These are phyloP conservation scores for Lecanosticta acicola DNA, from an alignment of 2,329 filamentous ascomycete species.

Conservation along the genomic window DNA sequence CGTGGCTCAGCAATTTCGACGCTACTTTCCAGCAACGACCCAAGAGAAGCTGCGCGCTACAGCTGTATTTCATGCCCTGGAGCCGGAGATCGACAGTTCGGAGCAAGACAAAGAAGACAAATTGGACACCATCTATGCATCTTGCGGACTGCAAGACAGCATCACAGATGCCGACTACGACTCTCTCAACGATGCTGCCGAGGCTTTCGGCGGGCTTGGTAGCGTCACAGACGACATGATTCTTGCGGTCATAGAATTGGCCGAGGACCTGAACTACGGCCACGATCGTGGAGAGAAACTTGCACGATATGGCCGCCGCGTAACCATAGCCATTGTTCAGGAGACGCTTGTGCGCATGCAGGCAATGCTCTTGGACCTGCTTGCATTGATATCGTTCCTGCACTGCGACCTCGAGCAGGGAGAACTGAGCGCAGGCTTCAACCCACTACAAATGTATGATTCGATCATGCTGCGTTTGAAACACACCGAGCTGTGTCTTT, in stretches of 20 bases:
- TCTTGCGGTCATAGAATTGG: constrained; percentile 45
- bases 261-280: constrained; percentile 39
- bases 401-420: constrained; percentile 73
- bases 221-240: constrained; percentile 48
- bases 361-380: constrained; percentile 71
- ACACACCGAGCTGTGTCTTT: constrained; percentile 67
- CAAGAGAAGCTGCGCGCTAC: constrained; percentile 14
- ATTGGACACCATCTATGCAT: constrained; percentile 72
- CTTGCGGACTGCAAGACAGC: constrained; percentile 69
- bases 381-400: constrained; percentile 80
- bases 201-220: constrained; percentile 56
- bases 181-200: constrained; percentile 63
- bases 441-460: constrained; percentile 57
- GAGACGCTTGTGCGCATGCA: constrained; percentile 70
- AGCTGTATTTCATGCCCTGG: constrained; percentile 13
- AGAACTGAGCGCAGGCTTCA: constrained; percentile 62
- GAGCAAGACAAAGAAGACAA: constrained; percentile 49
- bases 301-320: constrained; percentile 69
- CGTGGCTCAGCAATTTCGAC: constrained; percentile 16
- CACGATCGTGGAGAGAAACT: constrained; percentile 45
- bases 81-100: constrained; percentile 5
- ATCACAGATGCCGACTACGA: constrained; percentile 77
- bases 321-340: constrained; percentile 70
- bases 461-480: constrained; percentile 65
- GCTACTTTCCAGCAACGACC: constrained; percentile 12